Evolutionary conservation across 2,329 filamentous ascomycete genomes (phyloP), one percentile per base, ranked within the genome.

Genomic region (Botrytis elliptica): DNA sequence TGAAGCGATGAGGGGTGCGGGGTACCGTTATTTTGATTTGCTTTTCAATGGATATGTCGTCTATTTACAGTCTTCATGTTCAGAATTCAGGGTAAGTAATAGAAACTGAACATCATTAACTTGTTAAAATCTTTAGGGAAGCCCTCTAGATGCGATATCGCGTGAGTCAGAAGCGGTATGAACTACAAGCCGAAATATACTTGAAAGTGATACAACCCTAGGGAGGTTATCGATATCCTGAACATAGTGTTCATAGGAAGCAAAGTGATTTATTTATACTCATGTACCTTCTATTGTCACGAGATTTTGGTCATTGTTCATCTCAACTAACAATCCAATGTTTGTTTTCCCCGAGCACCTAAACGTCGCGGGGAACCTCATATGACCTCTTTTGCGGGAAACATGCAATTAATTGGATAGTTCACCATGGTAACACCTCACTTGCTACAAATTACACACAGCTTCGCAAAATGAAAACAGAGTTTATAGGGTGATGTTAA

Each of bases 91-190:
- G 7, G n/a, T 3, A 29, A 5, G 18, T 42, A 33, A 57, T 55
- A 7, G 49, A 29, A 8, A 9, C 1, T 8, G 0, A 3, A 29
- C n/a, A 55, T 38, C 3, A n/a, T 20, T 18, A 1, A 12, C 14
- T 42, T 5, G 0, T 7, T 1, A 40, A 14, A 18, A 16, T 18
- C 12, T 40, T n/a, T 3, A 18, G 12, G 18, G 4, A 40, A 16
- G 8, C 0, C 36, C n/a, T 40, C 22, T 0, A 40, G 25, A 42
- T 42, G 14, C n/a, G 8, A 16, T 42, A n/a, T 10, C 25, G 12
- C 10, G 20, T 40, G 59, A 40, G 60, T 42, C 14, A 29, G 38
- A 18, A 10, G 36, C 4, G 25, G 16, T 8, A 16, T 29, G 60
- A 29, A 42, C 4, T 20, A 25, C 7, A 44, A 29, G n/a, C 25